Percentiles rank a stretch among this genome's conserved stretches.
These are phyloP conservation scores for Heracleum sosnowskyi DNA, from an alignment of 129 eudicot species.

Conservation along the genomic window DNA sequence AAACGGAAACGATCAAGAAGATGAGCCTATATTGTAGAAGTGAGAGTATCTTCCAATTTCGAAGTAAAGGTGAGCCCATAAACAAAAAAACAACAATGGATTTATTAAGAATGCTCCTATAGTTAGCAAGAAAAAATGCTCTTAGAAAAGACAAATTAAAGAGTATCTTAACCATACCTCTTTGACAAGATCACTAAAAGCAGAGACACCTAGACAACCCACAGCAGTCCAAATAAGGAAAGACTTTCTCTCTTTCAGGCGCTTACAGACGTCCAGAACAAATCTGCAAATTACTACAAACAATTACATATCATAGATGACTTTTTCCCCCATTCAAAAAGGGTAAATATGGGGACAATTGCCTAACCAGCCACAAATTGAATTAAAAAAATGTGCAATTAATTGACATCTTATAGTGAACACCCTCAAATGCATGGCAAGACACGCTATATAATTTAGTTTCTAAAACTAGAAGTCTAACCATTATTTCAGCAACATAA, in stretches of 20 bases:
- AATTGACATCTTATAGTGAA: neutral
- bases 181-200: constrained; percentile 79
- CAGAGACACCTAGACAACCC: constrained; percentile 81
- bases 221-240: constrained; percentile 86
- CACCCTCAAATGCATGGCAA: neutral
- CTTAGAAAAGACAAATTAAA: neutral
- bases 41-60: neutral
- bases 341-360: neutral
- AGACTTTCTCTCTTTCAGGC: constrained; percentile 64
- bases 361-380: neutral
- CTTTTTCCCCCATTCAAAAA: constrained; percentile 1
- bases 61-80: neutral
- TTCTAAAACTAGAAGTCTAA: neutral
- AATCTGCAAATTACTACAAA: constrained; percentile 39
- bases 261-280: constrained; percentile 65
- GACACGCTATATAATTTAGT: neutral
- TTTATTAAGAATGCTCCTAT: neutral
- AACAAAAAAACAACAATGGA: neutral
- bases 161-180: constrained; percentile 40
- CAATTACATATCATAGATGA: neutral
- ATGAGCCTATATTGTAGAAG: neutral
- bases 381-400: neutral
- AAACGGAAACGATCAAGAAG: neutral
- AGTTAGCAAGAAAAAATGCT: neutral
- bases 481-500: neutral